These are phyloP conservation scores for Colletotrichum sp. DNA, from an alignment of 2,329 filamentous ascomycete genomes.

Conservation along the genomic window DNA sequence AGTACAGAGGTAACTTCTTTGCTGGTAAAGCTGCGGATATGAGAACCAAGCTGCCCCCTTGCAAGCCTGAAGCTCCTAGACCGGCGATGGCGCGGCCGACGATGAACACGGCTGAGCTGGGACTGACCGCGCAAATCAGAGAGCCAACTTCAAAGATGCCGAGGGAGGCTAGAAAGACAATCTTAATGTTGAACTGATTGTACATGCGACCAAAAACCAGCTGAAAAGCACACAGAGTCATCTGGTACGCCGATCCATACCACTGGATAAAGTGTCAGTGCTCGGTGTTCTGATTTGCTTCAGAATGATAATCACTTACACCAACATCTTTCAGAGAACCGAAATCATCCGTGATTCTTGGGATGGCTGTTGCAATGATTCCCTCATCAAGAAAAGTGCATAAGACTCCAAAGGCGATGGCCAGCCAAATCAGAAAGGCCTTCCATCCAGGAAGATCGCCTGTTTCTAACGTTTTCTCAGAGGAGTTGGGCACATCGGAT, in stretches of 20 bases:
- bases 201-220: conserved; percentile 35
- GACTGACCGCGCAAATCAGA: conserved; percentile 38
- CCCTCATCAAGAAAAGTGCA: conserved; percentile 10
- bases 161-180: conserved; percentile 30
- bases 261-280: conserved; percentile 23
- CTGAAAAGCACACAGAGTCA: conserved; percentile 29
- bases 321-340: conserved; percentile 47
- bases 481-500: neutral
- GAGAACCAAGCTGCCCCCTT: conserved; percentile 8
- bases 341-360: conserved; percentile 37
- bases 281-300: neutral
- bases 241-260: conserved; percentile 32
- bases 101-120: conserved; percentile 38
- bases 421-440: neutral
- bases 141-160: conserved; percentile 36
- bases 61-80: conserved; percentile 35
- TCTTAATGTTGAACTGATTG: conserved; percentile 32
- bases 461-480: fast-evolving
- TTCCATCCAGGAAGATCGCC: neutral
- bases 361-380: conserved; percentile 43
- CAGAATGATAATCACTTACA: conserved; percentile 18
- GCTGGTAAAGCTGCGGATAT: conserved; percentile 6
- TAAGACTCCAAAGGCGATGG: neutral
- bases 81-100: conserved; percentile 41
- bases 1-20: neutral